Percentiles rank a stretch among this genome's conserved stretches.
phyloP scores from a whole-genome alignment of 352 stramenopile genomes.

The Phytophthora kernoviae region DNA sequence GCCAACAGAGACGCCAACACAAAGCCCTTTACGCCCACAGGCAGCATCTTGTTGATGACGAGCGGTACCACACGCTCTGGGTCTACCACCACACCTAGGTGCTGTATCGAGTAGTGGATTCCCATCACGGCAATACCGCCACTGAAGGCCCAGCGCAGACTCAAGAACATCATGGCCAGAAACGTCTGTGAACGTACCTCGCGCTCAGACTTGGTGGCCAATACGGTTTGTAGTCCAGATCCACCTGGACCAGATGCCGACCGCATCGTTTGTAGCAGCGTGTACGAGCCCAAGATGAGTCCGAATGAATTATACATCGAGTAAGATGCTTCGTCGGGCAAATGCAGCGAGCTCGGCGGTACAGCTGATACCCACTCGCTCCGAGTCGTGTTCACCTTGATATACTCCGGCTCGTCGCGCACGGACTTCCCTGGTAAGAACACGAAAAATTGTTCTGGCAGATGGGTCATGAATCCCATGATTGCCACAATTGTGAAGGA shows the following conservation, averaged over 20 bases:
- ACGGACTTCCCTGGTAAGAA: constrained; percentile 56
- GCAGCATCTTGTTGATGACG: constrained; percentile 79
- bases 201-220: constrained; percentile 81
- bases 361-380: constrained; percentile 56
- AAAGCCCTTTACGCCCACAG: constrained; percentile 65
- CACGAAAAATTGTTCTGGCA: constrained; percentile 61
- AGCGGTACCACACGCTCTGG: constrained; percentile 75
- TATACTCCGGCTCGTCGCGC: constrained; percentile 39
- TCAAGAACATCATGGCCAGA: constrained; percentile 73
- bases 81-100: constrained; percentile 54
- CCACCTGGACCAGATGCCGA: constrained; percentile 71
- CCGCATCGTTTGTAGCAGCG: constrained; percentile 69
- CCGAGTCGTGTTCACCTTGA: constrained; percentile 56
- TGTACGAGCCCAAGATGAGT: constrained; percentile 60
- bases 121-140: constrained; percentile 70
- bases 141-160: constrained; percentile 79
- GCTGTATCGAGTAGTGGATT: constrained; percentile 66
- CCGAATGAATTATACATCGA: constrained; percentile 81
- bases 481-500: constrained; percentile 69
- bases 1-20: constrained; percentile 73
- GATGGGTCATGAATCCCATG: constrained; percentile 59
- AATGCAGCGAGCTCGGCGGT: constrained; percentile 33
- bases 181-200: constrained; percentile 82
- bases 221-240: constrained; percentile 68
- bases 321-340: constrained; percentile 58